Evolutionary conservation across 2,329 filamentous ascomycete genomes (phyloP), one percentile per base, ranked within the genome.

Genomic region (Fusarium sp.): DNA sequence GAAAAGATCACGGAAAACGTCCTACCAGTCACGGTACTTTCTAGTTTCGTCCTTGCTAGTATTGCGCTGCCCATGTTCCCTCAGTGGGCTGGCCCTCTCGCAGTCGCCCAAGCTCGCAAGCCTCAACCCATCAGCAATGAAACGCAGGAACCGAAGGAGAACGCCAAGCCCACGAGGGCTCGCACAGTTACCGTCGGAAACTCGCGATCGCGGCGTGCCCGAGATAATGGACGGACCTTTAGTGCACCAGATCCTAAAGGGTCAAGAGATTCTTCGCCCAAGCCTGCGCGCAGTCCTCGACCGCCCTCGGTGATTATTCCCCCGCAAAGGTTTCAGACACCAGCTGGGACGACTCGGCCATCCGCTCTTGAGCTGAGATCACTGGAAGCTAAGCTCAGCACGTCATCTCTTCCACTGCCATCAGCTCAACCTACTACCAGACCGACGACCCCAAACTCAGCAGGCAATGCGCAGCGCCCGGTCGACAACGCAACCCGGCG

Each of bases 1-100:
- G 92, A 94, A 76, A 92, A 91, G 83, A 94, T 96, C 80, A 92
- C 90, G 79, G 93, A 95, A 81, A 96, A 96, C 80, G 87, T 92
- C 10, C 82, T 95, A 42, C 93, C 93, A 12, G 93, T 95, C 60
- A 93, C 92, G 11, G 91, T 96, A 4, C 88, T 96, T 38, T 92
- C 92, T 41, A 95, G 93, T 81, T 90, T 96, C 77, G 91, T 95
- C 41, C 85, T 95, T 60, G 93, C 92, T 58, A 93, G 92, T 77
- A 85, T 95, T 58, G 94, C 91, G 18, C 86, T 93, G 38, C 94
- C 93, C 18, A 87, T 92, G 73, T 86, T 96, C 23, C 91, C 93
- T n/a, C 87, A 86, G 79, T 93, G 92, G 88, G 93, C 92, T 37
- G 93, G 93, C 2, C 93, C 93, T 21, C 85, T 96, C 60, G 94